Base-by-base conservation (phyloP, 345 rosid species). In the Euphorbia tirucalli region DNA sequence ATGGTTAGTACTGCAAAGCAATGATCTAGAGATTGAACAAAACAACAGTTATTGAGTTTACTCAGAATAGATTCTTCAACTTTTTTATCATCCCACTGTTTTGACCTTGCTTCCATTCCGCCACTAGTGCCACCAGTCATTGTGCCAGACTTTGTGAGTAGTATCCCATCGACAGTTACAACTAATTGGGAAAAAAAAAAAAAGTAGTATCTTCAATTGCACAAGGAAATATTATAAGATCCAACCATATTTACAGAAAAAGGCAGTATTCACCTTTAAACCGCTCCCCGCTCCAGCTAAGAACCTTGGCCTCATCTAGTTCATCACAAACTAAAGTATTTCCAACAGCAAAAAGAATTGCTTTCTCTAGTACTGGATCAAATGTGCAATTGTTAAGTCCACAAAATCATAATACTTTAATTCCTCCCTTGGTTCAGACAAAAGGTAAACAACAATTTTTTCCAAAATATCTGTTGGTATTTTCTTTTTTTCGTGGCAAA, bases 91-190 rank as follows among this genome's bases (percentile, higher is more conserved):
- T 95, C 97, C 98, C 99, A 92, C 76, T 95, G 87, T 65, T 86
- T 95, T 57, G 98, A 95, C 79, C 90, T 89, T 5, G 98, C 98
- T 85, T 95, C 99, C 96, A 95, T 92, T 76, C 97, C 97, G 73
- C 99, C 96, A 79, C 88, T 92, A 65, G 97, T 92, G 75, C 99
- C 99, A 81, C 99, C 99, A 80, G 98, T 95, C 99, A 95, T 95
- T 77, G 98, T 95, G 70, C 99, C 99, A 75, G 98, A 79, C 85
- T 90, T 95, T 39, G 99, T 85, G 44, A 95, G 97, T 54, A 95
- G 78, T 73, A 86, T 88, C 71, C 99, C 99, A 81, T 95, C 99
- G 81, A 88, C 87, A 70, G 97, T 95, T 62, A 95, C 99, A 87
- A 92, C 99, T 95, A 80, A 71, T 25, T 16, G 5, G 16, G 2